Evolutionary conservation across 2,329 filamentous ascomycete species (phyloP), one percentile per base, ranked within the genome.

Genomic region (Ceratocystis huliohia): DNA sequence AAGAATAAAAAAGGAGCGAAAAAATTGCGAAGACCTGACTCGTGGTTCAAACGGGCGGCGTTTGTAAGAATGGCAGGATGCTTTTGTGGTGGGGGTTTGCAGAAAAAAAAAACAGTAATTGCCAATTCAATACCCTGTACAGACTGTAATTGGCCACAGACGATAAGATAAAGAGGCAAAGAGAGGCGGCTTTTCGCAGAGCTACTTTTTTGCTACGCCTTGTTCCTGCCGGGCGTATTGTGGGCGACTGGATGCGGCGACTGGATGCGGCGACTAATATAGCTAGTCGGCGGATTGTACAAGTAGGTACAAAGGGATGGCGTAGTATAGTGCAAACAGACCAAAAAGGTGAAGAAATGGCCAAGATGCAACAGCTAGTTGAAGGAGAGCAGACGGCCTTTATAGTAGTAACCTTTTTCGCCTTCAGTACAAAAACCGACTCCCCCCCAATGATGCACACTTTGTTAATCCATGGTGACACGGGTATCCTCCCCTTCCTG

Each of bases 151-250:
- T 67, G 66, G 66, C 48, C 46, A 65, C 50, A 41, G 20, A 20
- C 57, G 57, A 67, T 65, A 67, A 67, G 66, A 67, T 67, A 67
- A 61, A 63, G 10, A 63, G 59, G 13, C 17, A 28, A 50, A 30
- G 56, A 45, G 63, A 33, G 37, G 3, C 37, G 37, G 37, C 20
- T 64, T 62, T 44, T 46, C 33, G n/a, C 50, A 45, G 37, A 28
- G 22, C 37, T 65, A 28, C 48, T 25, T 50, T 63, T 41, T 22
- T 22, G 44, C 45, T 50, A 28, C 22, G 57, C n/a, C 13, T 33
- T 62, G 57, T 61, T 62, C 37, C 64, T 61, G 28, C 22, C 56
- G 56, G 37, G 61, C 13, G 44, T 46, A n/a, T 28, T 22, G 53
- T 50, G 30, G 41, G 25, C 5, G 41, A 20, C 30, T 22, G 53